These are phyloP conservation scores for Fraxinus latifolia DNA, from an alignment of 305 asterid genomes.

Conservation along the genomic window DNA sequence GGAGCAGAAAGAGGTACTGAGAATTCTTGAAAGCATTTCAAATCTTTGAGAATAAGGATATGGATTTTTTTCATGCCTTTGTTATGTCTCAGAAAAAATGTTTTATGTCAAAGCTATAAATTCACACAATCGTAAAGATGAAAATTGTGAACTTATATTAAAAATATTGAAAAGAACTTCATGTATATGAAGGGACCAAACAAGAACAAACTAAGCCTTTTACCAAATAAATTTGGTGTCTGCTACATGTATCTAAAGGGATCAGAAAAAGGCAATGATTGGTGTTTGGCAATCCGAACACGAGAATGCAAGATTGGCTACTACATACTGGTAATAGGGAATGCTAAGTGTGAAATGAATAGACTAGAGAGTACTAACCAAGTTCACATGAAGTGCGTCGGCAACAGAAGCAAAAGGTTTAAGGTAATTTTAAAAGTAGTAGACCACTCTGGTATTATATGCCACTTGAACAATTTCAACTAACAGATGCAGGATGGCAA, in stretches of 20 bases:
- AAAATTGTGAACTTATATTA: background rate
- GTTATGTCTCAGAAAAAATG: background rate
- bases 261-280: background rate
- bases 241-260: background rate
- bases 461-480: background rate
- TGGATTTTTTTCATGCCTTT: background rate
- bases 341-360: background rate
- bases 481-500: background rate
- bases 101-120: background rate
- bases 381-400: background rate
- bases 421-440: background rate
- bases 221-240: background rate
- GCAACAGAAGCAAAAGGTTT: background rate
- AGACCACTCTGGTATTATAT: background rate
- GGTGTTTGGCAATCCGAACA: background rate
- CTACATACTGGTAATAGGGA: background rate
- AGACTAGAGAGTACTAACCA: background rate
- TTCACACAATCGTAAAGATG: background rate
- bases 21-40: constrained; percentile 18
- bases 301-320: background rate
- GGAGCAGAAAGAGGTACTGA: constrained; percentile 88
- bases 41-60: background rate
- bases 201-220: background rate
- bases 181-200: background rate
- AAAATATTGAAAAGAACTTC: background rate